Evolutionary conservation across 805 yeast genomes (phyloP).

Genomic region (Starmerella tilneyi): DNA sequence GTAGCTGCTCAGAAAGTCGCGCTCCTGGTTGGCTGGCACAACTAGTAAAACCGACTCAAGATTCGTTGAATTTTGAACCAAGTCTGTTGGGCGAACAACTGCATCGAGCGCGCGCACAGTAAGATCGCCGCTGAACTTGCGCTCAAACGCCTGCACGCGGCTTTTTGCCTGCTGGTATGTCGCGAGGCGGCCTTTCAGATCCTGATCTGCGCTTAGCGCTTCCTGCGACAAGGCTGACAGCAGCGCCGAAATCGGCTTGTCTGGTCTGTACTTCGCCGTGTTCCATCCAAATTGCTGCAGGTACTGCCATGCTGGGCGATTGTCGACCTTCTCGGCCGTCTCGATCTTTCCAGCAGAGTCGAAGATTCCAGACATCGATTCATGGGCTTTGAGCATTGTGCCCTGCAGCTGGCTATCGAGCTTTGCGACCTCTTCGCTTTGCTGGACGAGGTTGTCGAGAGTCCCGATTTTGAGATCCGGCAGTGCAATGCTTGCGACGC

Average conservation of each 20-base stretch:
- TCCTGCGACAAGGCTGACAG: conserved; percentile 62
- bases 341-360: conserved; percentile 36
- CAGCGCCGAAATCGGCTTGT: conserved; percentile 69
- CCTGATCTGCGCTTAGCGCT: conserved; percentile 72
- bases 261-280: conserved; percentile 71
- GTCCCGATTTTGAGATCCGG: conserved; percentile 93
- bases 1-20: conserved; percentile 56
- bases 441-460: conserved; percentile 78
- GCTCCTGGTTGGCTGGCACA: conserved; percentile 58
- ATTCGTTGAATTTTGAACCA: conserved; percentile 77
- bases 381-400: conserved; percentile 65
- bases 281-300: conserved; percentile 80
- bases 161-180: conserved; percentile 74
- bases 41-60: conserved; percentile 78
- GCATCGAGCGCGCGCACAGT: conserved; percentile 85
- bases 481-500: conserved; percentile 47
- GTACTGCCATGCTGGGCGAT: conserved; percentile 48
- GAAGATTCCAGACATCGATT: conserved; percentile 41
- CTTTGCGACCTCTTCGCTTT: conserved; percentile 79
- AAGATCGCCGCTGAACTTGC: conserved; percentile 87
- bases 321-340: conserved; percentile 44
- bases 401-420: conserved; percentile 66
- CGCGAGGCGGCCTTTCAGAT: conserved; percentile 65
- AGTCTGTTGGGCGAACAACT: conserved; percentile 70
- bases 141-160: conserved; percentile 74